A percentile compares a stretch with the other conserved stretches of the same genome.
Conservation (phyloP, 2,329 filamentous ascomycete genomes). For the Colletotrichum graminicola region DNA sequence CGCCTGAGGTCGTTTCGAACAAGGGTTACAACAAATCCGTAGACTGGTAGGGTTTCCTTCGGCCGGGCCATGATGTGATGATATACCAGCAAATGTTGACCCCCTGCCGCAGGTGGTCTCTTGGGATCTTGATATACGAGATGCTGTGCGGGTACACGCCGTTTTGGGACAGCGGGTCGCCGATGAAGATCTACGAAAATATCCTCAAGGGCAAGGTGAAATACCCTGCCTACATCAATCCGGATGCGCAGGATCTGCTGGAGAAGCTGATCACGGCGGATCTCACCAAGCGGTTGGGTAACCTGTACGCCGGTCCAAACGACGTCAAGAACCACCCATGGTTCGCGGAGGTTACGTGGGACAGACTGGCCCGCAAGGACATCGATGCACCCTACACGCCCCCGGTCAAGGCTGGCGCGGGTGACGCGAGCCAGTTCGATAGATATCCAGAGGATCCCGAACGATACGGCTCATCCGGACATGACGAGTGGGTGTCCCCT, state of each 20-base stretch:
- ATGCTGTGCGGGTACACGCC: slow-evolving; percentile 99
- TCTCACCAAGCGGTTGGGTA: slow-evolving; percentile 93
- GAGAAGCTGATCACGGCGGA: slow-evolving; percentile 94
- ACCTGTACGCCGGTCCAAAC: slow-evolving; percentile 88
- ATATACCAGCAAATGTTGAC: slow-evolving; percentile 32
- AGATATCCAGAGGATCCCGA: slow-evolving; percentile 98
- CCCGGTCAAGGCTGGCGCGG: slow-evolving; percentile 91
- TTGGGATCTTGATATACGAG: slow-evolving; percentile 98
- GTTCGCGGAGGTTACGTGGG: slow-evolving; percentile 99
- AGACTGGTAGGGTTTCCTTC: slow-evolving; percentile 79
- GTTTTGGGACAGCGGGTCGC: slow-evolving; percentile 97
- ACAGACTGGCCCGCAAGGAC: slow-evolving; percentile 91
- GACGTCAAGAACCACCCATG: slow-evolving; percentile 97
- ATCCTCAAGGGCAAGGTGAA: slow-evolving; percentile 96
- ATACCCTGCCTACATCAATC: slow-evolving; percentile 95
- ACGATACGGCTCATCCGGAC: slow-evolving; percentile 82
- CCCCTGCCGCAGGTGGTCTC: slow-evolving; percentile 81
- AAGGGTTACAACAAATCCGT: slow-evolving; percentile 99
- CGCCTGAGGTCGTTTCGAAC: slow-evolving; percentile 97
- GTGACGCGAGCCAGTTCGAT: slow-evolving; percentile 97
- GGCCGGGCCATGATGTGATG: slow-evolving; percentile 4
- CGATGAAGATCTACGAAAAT: slow-evolving; percentile 99
- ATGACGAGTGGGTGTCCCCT: slow-evolving; percentile 81
- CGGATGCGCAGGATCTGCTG: slow-evolving; percentile 92
- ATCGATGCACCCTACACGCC: slow-evolving; percentile 99